Evolutionary conservation across 2,329 filamentous ascomycete species (phyloP).

Genomic region (Didymella pomorum): DNA sequence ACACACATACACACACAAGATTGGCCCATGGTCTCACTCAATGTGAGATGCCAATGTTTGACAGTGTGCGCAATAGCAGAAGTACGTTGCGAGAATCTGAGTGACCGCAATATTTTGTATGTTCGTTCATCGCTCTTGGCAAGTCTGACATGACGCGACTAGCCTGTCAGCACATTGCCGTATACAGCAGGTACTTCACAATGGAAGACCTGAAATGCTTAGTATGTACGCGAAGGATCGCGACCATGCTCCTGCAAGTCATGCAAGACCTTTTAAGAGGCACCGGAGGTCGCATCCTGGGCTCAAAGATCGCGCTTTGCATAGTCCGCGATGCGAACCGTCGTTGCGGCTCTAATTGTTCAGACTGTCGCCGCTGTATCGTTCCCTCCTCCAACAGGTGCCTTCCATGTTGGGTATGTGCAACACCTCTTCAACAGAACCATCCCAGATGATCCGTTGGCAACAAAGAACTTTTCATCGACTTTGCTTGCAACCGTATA

Average conservation of each 20-base stretch:
- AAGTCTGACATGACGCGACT: not conserved
- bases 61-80: not conserved
- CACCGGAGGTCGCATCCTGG: not conserved
- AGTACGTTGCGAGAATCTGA: not conserved
- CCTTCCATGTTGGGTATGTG: slow-evolving; percentile 33
- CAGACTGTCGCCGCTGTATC: slow-evolving; percentile 4
- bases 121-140: not conserved
- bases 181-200: not conserved
- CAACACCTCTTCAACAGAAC: slow-evolving; percentile 39
- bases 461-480: slow-evolving; percentile 22
- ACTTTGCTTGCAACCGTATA: slow-evolving; percentile 35
- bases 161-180: not conserved
- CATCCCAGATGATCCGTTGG: slow-evolving; percentile 32
- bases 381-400: slow-evolving; percentile 29
- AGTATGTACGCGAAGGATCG: not conserved
- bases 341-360: not conserved
- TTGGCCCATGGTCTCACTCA: too few relatives aligned
- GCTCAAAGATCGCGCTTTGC: not conserved
- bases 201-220: not conserved
- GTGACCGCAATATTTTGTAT: too few relatives aligned
- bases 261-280: not conserved
- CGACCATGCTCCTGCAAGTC: not conserved
- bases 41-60: too few relatives aligned
- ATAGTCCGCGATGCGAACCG: not conserved
- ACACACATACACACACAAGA: too few relatives aligned